Evolutionary conservation across 129 eudicot species (phyloP), one percentile per base, ranked within the genome.

Genomic region (Solidago caesia): DNA sequence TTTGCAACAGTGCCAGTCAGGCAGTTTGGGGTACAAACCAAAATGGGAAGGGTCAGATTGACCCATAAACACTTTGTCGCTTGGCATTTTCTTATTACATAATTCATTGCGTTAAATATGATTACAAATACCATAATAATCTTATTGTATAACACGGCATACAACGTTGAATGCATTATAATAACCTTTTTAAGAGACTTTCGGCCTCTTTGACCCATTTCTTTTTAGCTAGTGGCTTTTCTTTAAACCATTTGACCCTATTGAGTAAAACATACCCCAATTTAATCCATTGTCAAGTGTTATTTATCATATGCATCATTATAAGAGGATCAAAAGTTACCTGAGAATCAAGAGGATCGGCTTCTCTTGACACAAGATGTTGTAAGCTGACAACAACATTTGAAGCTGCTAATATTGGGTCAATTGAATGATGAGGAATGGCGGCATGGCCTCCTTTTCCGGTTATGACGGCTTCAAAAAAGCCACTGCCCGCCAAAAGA

Each of bases 381-480:
- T 89, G 96, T 47, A 89, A 81, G 77, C 91, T 89, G 46, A 86
- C 80, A 47, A 89, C 83, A 5, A 86, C 82, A 33, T 82, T 86
- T 43, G 96, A 89, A 65, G 88, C 87, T 27, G 96, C 89, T 76
- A 89, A 46, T 8, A 89, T 86, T 5, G 96, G 96, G 79, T 92
- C 97, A 5, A 89, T 73, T 39, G 91, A 68, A 70, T 75, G 85
- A 0, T 89, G 96, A 2, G 97, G 97, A 80, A 87, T 81, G 64
- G 96, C 96, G 1, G 96, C 97, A 77, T 92, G 97, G 51, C 97
- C 97, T 0, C 97, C 97, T 73, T 87, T 92, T 21, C 96, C 96
- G 48, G 77, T 66, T 52, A 86, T 86, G 39, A 73, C 77, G 3
- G 96, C 96, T 66, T 86, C 89, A 72, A 89, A 89, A 59, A 68